phyloP scores from a whole-genome alignment of 148 eudicot species.

The Fagopyrum esculentum region DNA sequence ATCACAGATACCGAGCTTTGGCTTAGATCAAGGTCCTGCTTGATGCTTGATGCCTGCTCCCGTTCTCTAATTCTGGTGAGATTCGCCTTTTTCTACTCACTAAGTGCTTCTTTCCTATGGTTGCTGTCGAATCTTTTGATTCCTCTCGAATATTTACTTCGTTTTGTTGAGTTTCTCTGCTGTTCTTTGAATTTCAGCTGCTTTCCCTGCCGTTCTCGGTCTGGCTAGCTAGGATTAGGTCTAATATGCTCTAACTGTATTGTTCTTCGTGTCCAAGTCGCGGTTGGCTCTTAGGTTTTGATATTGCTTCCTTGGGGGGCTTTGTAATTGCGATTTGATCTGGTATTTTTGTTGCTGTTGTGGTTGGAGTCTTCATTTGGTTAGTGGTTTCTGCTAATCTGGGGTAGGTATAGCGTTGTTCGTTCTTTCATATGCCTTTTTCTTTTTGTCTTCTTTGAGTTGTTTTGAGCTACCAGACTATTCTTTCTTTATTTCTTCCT shows the following conservation, averaged over 20 bases:
- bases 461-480: background rate
- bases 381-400: background rate
- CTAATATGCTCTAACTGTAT: background rate
- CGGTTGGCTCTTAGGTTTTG: background rate
- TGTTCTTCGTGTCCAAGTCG: background rate
- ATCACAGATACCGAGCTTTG: conserved; percentile 14
- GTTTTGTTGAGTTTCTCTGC: background rate
- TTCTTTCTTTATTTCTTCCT: background rate
- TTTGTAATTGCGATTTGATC: conserved; percentile 2
- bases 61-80: background rate
- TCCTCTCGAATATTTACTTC: background rate
- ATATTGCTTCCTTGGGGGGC: background rate
- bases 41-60: background rate
- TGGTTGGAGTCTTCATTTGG: background rate
- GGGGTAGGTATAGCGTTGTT: background rate
- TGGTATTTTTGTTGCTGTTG: background rate
- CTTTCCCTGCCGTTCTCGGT: background rate
- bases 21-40: background rate
- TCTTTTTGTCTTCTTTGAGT: background rate
- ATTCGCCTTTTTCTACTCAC: background rate
- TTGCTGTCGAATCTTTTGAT: conserved; percentile 9
- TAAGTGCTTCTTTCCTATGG: background rate
- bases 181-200: background rate
- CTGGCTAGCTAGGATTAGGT: background rate
- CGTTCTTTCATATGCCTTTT: background rate